Evolutionary conservation across 768 basidiomycete species (phyloP), one percentile per base, ranked within the genome.

Genomic region (Gloeopeniophorella convolvens): DNA sequence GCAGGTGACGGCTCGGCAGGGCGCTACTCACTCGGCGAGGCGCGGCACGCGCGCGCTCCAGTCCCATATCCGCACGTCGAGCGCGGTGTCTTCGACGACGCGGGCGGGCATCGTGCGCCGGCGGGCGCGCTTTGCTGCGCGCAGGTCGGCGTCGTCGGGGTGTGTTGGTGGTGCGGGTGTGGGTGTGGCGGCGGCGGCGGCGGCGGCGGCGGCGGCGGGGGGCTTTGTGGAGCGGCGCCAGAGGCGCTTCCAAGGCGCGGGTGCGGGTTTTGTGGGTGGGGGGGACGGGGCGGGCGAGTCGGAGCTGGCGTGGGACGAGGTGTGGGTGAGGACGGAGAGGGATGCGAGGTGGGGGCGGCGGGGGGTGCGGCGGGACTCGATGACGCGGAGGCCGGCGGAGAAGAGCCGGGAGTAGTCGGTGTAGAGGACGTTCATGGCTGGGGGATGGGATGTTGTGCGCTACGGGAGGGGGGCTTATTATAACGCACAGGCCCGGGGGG

Each of bases 331-430:
- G 23, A 11, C 5, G 7, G 9, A 37, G 10, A 32, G 16, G 3
- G 39, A 30, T 13, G 39, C 39, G 37, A 27, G 7, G 7, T 43
- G 42, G 4, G 50, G 18, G 26, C 41, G 36, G 24, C 39, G 43
- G 35, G 13, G 43, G 31, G 15, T 41, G 21, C 45, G 33, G 27
- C 42, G 44, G n/a, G 53, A 42, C 26, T 40, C 27, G 40, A 55
- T 55, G 16, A 46, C 54, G 23, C 54, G 54, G 18, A 57, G 47
- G 13, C 56, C 56, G 11, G 56, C 46, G 15, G 56, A 32, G 30
- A 57, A 55, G 30, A 57, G 54, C 18, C 56, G 49, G 5, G 56
- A 57, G 35, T 57, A 57, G 41, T 55, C 44, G 27, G 54, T 32
- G 39, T 48, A 33, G 16, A 57, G 37, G n/a, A 34, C 26, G 23